A percentile compares a stretch with the other conserved stretches of the same genome.
These are phyloP conservation scores for Parachlorella kessleri DNA, from an alignment of 139 green algal genomes.

Conservation along the genomic window DNA sequence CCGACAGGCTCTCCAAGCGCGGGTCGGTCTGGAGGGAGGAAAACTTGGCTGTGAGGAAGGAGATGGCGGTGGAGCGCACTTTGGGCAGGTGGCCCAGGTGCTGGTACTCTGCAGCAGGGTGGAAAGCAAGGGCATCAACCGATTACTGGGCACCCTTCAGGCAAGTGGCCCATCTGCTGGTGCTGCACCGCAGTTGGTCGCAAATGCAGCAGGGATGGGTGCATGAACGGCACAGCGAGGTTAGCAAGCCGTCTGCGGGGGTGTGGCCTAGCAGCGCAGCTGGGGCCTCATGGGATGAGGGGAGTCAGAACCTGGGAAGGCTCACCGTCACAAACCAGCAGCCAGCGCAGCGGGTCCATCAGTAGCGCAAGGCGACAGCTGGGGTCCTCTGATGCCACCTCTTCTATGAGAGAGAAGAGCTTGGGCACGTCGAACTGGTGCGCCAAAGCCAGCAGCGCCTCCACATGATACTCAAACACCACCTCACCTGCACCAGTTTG, in stretches of 20 bases:
- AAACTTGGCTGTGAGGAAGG: background rate
- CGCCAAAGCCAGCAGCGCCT: background rate
- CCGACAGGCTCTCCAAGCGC: background rate
- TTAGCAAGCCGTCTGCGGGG: too few species aligned
- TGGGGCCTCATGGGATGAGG: too few species aligned
- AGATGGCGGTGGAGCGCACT: background rate
- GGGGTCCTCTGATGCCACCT: background rate
- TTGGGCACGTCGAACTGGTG: background rate
- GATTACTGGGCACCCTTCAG: too few species aligned
- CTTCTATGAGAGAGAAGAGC: background rate
- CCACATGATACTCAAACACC: background rate
- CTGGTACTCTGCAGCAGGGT: background rate
- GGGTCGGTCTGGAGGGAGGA: background rate
- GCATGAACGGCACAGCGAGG: too few species aligned
- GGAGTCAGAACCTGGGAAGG: too few species aligned
- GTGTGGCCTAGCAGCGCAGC: too few species aligned
- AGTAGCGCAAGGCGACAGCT: background rate
- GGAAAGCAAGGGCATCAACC: too few species aligned
- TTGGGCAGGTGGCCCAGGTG: background rate
- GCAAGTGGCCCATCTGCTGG: too few species aligned
- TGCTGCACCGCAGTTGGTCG: too few species aligned
- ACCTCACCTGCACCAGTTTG: background rate
- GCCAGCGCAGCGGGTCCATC: background rate
- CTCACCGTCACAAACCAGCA: background rate
- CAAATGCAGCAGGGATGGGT: too few species aligned